Conservation (phyloP, 495 filamentous ascomycete genomes). For the Letharia columbiana region DNA sequence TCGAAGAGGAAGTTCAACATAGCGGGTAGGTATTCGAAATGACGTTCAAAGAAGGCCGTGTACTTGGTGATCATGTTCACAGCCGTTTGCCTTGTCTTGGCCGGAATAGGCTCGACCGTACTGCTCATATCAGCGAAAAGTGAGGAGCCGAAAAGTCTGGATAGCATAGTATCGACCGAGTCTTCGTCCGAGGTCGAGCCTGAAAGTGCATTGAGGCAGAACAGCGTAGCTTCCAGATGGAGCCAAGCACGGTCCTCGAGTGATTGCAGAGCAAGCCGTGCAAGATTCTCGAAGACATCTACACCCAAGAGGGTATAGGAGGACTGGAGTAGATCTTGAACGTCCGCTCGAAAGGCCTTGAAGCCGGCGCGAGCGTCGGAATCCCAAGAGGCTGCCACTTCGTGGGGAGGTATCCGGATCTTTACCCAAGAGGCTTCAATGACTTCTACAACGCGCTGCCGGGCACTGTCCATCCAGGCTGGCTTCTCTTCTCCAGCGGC, state of each 20-base stretch:
- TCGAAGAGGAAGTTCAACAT: constrained; percentile 77
- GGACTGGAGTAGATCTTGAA: constrained; percentile 69
- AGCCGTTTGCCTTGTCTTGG: constrained; percentile 66
- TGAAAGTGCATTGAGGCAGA: constrained; percentile 66
- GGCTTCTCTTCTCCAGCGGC: constrained; percentile 30
- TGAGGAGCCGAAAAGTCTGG: constrained; percentile 63
- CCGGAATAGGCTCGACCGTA: constrained; percentile 46
- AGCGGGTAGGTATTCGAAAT: constrained; percentile 59
- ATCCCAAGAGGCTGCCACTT: constrained; percentile 50
- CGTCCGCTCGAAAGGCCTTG: constrained; percentile 68
- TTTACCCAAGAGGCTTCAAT: constrained; percentile 55
- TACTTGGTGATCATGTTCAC: constrained; percentile 72
- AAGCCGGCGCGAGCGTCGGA: constrained; percentile 64
- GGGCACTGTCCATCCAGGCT: constrained; percentile 32
- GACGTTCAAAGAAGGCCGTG: constrained; percentile 69
- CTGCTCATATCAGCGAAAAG: constrained; percentile 45
- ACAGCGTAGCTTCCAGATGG: constrained; percentile 71
- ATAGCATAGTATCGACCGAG: constrained; percentile 57
- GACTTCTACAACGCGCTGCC: constrained; percentile 41
- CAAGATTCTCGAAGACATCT: constrained; percentile 60
- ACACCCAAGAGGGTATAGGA: constrained; percentile 64
- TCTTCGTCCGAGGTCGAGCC: constrained; percentile 64
- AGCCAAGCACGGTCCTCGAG: constrained; percentile 57
- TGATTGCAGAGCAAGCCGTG: constrained; percentile 51
- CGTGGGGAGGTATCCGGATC: constrained; percentile 48